A percentile compares a stretch with the other conserved stretches of the same genome.
Evolutionary conservation across 306 rosid genomes (phyloP).

Genomic region (Clitoria ternatea): DNA sequence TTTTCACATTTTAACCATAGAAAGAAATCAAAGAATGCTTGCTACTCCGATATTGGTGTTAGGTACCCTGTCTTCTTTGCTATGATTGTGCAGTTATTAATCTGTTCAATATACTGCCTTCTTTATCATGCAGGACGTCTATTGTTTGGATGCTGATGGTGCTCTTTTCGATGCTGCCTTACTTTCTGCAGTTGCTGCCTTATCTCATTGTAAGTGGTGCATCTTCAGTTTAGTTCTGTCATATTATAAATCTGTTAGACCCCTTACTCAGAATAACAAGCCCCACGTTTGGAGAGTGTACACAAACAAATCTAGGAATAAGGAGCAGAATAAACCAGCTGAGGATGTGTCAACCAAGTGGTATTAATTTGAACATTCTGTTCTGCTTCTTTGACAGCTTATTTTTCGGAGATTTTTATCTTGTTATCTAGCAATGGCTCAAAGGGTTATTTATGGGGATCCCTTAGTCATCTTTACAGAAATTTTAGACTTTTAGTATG

Average conservation of each 20-base stretch:
- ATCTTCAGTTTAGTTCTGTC: constrained; percentile 18
- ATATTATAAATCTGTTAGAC: neutral
- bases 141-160: constrained; percentile 93
- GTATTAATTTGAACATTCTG: neutral
- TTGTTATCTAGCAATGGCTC: neutral
- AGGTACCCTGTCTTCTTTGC: constrained; percentile 9
- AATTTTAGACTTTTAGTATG: neutral
- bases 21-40: neutral
- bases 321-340: neutral
- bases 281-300: neutral
- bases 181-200: constrained; percentile 82
- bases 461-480: neutral
- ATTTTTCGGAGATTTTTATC: neutral
- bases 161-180: constrained; percentile 83
- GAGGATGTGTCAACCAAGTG: neutral
- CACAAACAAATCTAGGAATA: neutral
- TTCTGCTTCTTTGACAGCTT: neutral
- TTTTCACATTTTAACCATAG: neutral
- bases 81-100: neutral
- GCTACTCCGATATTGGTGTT: neutral
- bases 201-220: constrained; percentile 64
- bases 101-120: constrained; percentile 17
- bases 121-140: constrained; percentile 58
- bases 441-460: neutral
- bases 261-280: neutral